Evolutionary conservation across 257 asterid species (phyloP).

Genomic region (Mentha longifolia): DNA sequence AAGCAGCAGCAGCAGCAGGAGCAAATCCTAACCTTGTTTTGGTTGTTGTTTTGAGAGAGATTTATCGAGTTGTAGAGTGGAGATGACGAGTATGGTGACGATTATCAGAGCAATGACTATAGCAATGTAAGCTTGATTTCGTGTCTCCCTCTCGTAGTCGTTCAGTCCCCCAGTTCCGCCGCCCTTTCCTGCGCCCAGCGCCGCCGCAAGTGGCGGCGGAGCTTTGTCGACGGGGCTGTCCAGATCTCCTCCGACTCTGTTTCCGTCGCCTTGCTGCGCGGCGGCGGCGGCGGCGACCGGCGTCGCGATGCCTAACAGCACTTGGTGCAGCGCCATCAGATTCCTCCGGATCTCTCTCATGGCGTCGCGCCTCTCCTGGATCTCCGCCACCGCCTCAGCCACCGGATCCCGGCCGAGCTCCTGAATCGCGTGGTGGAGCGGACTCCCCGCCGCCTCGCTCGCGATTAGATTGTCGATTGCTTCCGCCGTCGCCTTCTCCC

Average conservation of each 20-base stretch:
- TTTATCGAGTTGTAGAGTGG: constrained; percentile 27
- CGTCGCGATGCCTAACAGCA: constrained; percentile 49
- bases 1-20: too few species aligned
- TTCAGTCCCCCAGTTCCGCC: constrained; percentile 38
- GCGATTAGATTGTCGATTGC: constrained; percentile 49
- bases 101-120: constrained; percentile 35
- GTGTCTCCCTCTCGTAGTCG: constrained; percentile 56
- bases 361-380: constrained; percentile 54
- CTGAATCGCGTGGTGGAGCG: constrained; percentile 47
- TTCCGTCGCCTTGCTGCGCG: background rate
- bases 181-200: background rate
- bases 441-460: constrained; percentile 36
- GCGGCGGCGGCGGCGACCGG: constrained; percentile 33
- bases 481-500: constrained; percentile 54
- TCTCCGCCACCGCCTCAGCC: constrained; percentile 51
- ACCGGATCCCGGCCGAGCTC: constrained; percentile 40
- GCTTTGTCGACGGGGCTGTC: constrained; percentile 37
- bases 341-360: constrained; percentile 49
- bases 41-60: background rate
- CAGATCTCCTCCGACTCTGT: constrained; percentile 1
- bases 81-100: constrained; percentile 2
- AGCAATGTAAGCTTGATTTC: constrained; percentile 50
- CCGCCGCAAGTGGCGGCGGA: background rate
- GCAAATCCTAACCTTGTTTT: background rate
- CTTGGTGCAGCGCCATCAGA: constrained; percentile 51